Percentiles rank a stretch among this genome's conserved stretches.
Evolutionary conservation across 148 eudicot genomes (phyloP).

Genomic region (Rhododendron henanense): DNA sequence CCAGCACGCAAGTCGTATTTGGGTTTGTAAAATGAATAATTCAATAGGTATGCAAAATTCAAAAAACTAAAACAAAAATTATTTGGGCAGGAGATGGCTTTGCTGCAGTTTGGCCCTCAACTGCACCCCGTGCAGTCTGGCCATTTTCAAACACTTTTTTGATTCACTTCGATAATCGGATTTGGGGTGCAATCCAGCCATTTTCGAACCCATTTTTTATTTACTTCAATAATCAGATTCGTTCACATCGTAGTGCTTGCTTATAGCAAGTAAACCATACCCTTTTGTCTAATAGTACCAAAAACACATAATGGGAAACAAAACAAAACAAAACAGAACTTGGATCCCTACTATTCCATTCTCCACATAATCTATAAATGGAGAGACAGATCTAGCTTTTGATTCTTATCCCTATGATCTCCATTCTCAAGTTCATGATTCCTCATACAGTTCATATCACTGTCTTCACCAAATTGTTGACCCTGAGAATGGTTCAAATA

Average conservation of each 20-base stretch:
- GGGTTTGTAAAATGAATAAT: too few species aligned
- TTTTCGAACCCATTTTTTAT: too few species aligned
- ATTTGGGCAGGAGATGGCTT: too few species aligned
- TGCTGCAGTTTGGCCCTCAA: too few species aligned
- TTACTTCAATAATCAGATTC: too few species aligned
- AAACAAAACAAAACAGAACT: not conserved
- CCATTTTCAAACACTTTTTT: too few species aligned
- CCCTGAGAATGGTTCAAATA: conserved; percentile 17
- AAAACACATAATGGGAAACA: not conserved
- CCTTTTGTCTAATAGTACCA: not conserved
- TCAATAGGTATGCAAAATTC: too few species aligned
- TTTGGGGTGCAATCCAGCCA: too few species aligned
- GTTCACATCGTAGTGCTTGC: not conserved
- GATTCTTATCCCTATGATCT: conserved; percentile 30
- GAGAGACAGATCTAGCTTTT: conserved; percentile 73
- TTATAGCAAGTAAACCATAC: not conserved
- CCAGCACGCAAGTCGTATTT: too few species aligned
- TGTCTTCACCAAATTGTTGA: conserved; percentile 24
- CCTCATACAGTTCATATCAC: conserved; percentile 14
- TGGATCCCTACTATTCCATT: not conserved
- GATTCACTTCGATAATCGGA: too few species aligned
- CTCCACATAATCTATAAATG: conserved; percentile 42
- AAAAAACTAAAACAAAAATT: too few species aligned
- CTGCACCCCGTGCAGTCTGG: too few species aligned
- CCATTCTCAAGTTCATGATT: not conserved